Evolutionary conservation across 345 rosid species (phyloP).

Genomic region (Psidium guajava): DNA sequence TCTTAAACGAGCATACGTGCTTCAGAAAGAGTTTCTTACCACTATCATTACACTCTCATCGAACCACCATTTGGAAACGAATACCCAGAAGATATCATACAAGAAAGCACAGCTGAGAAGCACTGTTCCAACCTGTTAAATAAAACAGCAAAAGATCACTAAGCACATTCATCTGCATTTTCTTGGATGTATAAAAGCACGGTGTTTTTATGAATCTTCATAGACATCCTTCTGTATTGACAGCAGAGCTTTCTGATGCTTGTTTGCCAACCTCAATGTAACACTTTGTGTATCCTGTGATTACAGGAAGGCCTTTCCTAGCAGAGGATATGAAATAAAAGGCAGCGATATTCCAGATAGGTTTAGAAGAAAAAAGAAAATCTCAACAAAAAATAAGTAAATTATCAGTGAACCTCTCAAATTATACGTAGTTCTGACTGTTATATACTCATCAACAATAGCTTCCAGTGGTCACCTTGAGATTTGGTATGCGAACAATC

Average conservation of each 20-base stretch:
- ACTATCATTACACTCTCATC: constrained; percentile 99
- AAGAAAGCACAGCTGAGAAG: constrained; percentile 90
- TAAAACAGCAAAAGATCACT: neutral
- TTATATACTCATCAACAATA: neutral
- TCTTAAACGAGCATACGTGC: neutral
- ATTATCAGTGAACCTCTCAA: neutral
- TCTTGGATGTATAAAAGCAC: neutral
- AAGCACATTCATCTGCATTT: neutral
- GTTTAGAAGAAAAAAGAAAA: neutral
- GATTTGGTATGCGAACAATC: constrained; percentile 87
- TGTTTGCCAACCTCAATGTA: neutral
- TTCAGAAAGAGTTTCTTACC: constrained; percentile 32
- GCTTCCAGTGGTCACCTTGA: constrained; percentile 45
- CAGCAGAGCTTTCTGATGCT: neutral
- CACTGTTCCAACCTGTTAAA: constrained; percentile 81
- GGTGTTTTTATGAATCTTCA: neutral
- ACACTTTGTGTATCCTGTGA: neutral
- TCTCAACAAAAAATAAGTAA: neutral
- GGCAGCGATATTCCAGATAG: neutral
- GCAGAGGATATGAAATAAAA: neutral
- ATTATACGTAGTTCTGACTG: neutral
- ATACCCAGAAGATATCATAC: constrained; percentile 99
- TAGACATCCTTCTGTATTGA: neutral
- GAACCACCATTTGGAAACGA: constrained; percentile 92
- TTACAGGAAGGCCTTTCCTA: neutral